Base-by-base conservation (phyloP, 2,329 filamentous ascomycete genomes). In the Fusarium globosum region DNA sequence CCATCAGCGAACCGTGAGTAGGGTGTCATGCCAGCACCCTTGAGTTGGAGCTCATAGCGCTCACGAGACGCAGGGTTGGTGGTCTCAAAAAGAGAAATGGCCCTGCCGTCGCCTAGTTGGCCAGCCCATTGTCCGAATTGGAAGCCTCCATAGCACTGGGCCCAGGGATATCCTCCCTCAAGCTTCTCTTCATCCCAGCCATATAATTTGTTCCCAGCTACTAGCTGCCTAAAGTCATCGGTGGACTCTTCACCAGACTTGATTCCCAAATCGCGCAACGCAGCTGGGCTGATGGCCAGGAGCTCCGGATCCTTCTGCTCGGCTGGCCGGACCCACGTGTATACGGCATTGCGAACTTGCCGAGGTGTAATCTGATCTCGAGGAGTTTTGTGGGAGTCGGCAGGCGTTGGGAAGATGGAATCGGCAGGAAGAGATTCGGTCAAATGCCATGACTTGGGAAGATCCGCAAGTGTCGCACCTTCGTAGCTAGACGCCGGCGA, bases 1-100 rank as follows among this genome's bases (percentile, higher is more conserved):
- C 96, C 96, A 81, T 99, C 96, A 30, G 96, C 96, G 76, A 99
- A 99, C 7, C 96, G 92, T 43, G 94, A 97, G 84, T 99, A 99
- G 0, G 96, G 96, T 8, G 96, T 99, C 78, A 92, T 85, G 10
- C 96, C 96, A 21, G 96, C 96, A 30, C 96, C 96, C 82, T 99
- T 99, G 69, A 99, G 87, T 82, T 98, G 96, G 48, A 98, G 81
- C 82, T 99, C 96, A 80, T 97, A 98, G 33, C 94, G 89, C 41
- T 85, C 86, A n/a, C 89, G 88, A 0, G 93, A 93, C 4, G 81
- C 79, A 2, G 93, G 90, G 79, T 96, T 97, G 10, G 91, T 96
- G 30, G 91, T 90, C 82, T 99, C 96, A 78, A 98, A 98, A 4
- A 99, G 86, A 41, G 94, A 97, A 76, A 99, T 98, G 36, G 95